Percentiles rank a stretch among this genome's conserved stretches.
phyloP scores from a whole-genome alignment of 2,329 filamentous ascomycete genomes.

The Aspergillus fischeri region DNA sequence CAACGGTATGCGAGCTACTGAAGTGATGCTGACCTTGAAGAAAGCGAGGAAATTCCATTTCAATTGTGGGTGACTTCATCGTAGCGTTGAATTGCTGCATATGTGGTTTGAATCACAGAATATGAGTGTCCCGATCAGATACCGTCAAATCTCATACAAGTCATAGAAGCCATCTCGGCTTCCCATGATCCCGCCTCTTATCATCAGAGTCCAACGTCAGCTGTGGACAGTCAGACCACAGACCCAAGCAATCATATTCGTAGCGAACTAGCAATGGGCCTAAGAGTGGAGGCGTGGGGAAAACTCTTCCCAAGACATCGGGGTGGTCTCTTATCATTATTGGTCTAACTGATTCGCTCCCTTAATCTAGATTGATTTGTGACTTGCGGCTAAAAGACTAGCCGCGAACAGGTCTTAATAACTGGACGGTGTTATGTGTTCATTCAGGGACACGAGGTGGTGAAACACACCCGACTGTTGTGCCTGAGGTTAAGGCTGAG shows the following conservation, averaged over 20 bases:
- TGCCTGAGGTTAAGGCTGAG: neutral
- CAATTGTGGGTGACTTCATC: neutral
- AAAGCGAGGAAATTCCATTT: neutral
- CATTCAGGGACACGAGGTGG: neutral
- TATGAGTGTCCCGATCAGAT: neutral
- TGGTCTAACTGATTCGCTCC: neutral
- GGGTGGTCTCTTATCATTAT: neutral
- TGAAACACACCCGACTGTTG: neutral
- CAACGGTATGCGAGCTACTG: neutral
- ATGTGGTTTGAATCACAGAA: neutral
- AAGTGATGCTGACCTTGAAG: neutral
- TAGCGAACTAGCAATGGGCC: slow-evolving; percentile 2
- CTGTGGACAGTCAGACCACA: slow-evolving; percentile 10
- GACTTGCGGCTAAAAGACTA: neutral
- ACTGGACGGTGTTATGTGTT: neutral
- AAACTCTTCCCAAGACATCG: neutral
- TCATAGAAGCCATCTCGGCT: neutral
- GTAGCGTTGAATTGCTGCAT: neutral
- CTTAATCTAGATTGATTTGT: neutral
- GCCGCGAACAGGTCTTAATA: neutral
- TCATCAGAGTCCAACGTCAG: neutral
- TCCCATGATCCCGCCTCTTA: neutral
- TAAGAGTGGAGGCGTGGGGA: slow-evolving; percentile 19
- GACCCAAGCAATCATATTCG: neutral
- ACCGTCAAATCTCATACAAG: too few species aligned